phyloP scores from a whole-genome alignment of 805 yeast genomes.

The Yarrowia osloensis region DNA sequence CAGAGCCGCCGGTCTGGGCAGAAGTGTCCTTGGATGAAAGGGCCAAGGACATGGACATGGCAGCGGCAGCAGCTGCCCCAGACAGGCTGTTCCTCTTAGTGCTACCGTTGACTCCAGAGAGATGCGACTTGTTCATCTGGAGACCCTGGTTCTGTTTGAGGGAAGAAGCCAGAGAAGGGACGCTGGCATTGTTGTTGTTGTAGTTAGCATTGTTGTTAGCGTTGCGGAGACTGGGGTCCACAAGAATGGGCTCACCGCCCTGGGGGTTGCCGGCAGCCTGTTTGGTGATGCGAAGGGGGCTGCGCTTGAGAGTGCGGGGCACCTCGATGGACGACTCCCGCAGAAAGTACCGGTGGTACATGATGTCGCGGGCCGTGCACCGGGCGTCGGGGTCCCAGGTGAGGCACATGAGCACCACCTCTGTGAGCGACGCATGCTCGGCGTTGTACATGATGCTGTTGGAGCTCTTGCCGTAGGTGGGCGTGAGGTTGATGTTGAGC shows the following conservation, averaged over 20 bases:
- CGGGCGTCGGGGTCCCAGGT: constrained; percentile 71
- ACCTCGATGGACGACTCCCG: constrained; percentile 11
- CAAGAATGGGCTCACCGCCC: not conserved
- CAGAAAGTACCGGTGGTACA: constrained; percentile 27
- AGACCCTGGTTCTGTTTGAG: constrained; percentile 8
- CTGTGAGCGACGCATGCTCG: constrained; percentile 14
- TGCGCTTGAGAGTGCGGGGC: constrained; percentile 25
- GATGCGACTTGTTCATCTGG: not conserved
- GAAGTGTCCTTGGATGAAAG: constrained; percentile 1
- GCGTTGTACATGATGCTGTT: not conserved
- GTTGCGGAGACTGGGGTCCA: not conserved
- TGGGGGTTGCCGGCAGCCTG: not conserved
- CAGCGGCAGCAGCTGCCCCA: not conserved
- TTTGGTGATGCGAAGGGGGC: constrained; percentile 27
- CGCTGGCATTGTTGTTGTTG: not conserved
- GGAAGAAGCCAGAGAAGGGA: not conserved
- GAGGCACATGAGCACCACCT: constrained; percentile 48
- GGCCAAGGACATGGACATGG: not conserved
- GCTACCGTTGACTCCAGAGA: not conserved
- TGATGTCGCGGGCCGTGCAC: constrained; percentile 33
- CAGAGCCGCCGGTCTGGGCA: not conserved
- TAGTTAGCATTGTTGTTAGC: not conserved
- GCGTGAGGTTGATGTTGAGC: not conserved
- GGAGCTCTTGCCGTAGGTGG: not conserved
- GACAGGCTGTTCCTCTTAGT: not conserved